phyloP scores from a whole-genome alignment of 2,329 filamentous ascomycete genomes.

The Trichoderma semiorbis region DNA sequence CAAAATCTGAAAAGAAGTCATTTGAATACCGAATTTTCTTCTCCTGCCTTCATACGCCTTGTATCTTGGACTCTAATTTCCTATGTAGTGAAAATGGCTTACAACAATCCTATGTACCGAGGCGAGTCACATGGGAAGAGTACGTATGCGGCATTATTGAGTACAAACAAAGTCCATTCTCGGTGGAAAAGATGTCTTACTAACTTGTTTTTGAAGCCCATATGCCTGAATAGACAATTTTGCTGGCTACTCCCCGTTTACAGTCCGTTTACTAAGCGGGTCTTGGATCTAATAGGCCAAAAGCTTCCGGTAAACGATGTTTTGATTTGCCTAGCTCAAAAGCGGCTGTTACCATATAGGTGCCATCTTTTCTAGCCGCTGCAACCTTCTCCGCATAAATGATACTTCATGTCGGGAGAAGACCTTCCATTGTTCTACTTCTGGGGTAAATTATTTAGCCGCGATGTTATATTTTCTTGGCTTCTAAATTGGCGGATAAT shows the following conservation, averaged over 20 bases:
- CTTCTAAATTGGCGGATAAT: background rate
- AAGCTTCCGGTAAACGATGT: constrained; percentile 24
- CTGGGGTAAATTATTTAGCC: constrained; percentile 11
- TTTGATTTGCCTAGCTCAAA: background rate
- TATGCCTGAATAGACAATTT: background rate
- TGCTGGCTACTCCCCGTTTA: background rate
- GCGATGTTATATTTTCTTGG: background rate
- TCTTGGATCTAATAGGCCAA: background rate
- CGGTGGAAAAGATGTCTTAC: background rate
- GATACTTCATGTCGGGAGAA: constrained; percentile 2
- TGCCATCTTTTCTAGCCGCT: constrained; percentile 6
- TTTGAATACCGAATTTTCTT: background rate
- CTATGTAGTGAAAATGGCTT: background rate
- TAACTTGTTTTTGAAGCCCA: background rate
- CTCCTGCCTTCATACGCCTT: background rate
- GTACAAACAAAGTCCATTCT: background rate
- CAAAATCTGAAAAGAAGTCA: background rate
- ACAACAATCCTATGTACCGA: background rate
- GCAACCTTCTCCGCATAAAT: constrained; percentile 7
- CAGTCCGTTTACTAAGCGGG: background rate
- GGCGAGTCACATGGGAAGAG: background rate
- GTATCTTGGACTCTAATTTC: background rate
- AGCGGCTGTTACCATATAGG: background rate
- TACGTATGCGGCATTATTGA: background rate
- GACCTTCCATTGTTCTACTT: constrained; percentile 6